Evolutionary conservation across 2,329 filamentous ascomycete species (phyloP).

Genomic region (Colletotrichum somersetense): DNA sequence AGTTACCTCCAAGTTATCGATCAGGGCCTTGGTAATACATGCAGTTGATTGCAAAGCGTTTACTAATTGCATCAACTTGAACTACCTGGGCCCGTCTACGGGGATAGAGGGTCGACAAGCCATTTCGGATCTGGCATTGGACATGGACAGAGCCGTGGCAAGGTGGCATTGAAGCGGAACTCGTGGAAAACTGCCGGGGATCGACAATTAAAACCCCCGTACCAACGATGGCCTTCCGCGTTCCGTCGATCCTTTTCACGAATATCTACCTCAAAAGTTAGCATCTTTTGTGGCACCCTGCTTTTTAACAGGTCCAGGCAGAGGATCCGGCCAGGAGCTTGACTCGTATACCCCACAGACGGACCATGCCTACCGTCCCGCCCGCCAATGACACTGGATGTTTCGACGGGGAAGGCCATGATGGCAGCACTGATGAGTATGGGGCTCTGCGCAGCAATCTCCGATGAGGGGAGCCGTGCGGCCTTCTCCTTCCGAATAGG

Average conservation of each 20-base stretch:
- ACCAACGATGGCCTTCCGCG: background rate
- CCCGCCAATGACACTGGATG: slow-evolving; percentile 20
- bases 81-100: background rate
- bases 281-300: slow-evolving; percentile 11
- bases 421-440: slow-evolving; percentile 13
- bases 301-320: slow-evolving; percentile 17
- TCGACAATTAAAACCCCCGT: no score
- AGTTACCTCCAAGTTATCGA: no score
- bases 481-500: slow-evolving; percentile 9
- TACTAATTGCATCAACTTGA: background rate
- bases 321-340: slow-evolving; percentile 18
- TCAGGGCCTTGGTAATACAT: background rate
- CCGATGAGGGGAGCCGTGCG: slow-evolving; percentile 32
- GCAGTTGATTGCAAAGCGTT: background rate
- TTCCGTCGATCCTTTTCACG: background rate
- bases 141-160: no score
- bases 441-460: slow-evolving; percentile 33
- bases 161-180: background rate
- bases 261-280: background rate
- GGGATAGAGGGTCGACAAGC: no score
- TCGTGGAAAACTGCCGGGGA: background rate
- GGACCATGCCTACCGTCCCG: background rate
- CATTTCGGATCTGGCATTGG: background rate
- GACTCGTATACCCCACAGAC: slow-evolving; percentile 28
- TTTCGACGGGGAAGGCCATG: slow-evolving; percentile 14